A percentile compares a stretch with the other conserved stretches of the same genome.
Evolutionary conservation across 2,329 filamentous ascomycete species (phyloP).

Genomic region (Claviceps capensis): DNA sequence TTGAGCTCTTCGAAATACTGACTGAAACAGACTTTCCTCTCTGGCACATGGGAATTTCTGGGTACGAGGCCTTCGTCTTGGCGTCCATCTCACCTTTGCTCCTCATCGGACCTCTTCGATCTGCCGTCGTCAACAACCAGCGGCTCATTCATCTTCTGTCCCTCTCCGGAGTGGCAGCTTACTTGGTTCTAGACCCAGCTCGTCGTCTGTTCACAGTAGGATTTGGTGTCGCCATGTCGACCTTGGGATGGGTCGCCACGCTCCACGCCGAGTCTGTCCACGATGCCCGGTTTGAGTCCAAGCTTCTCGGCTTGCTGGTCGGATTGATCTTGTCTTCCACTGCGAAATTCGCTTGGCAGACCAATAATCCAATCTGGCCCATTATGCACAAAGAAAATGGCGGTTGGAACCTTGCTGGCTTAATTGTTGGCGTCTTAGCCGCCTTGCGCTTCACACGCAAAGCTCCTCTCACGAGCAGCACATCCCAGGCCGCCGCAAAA

Average conservation of each 20-base stretch:
- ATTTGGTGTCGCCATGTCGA: constrained; percentile 68
- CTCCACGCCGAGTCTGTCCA: constrained; percentile 68
- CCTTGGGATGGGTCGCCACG: constrained; percentile 71
- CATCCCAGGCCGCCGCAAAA: constrained; percentile 27
- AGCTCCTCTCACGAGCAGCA: constrained; percentile 33
- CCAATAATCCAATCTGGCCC: constrained; percentile 95
- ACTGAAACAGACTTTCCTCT: constrained; percentile 64
- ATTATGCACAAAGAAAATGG: constrained; percentile 83
- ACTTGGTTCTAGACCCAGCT: constrained; percentile 57
- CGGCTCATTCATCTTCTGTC: constrained; percentile 63
- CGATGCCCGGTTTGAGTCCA: constrained; percentile 62
- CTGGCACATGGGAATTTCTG: constrained; percentile 98
- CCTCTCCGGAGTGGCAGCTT: constrained; percentile 66
- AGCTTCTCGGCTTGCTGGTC: constrained; percentile 65
- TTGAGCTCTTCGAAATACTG: neutral
- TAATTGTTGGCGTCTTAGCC: constrained; percentile 62
- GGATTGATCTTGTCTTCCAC: constrained; percentile 77
- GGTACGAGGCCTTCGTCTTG: constrained; percentile 85
- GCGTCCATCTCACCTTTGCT: constrained; percentile 68
- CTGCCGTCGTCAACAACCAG: constrained; percentile 53
- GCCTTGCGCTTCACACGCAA: constrained; percentile 62
- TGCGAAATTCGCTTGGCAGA: constrained; percentile 83
- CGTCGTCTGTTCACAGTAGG: constrained; percentile 68
- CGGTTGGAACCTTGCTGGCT: constrained; percentile 77
- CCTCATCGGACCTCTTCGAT: constrained; percentile 57